Evolutionary conservation across 2,329 filamentous ascomycete species (phyloP).

Genomic region (Monilinia polystroma): DNA sequence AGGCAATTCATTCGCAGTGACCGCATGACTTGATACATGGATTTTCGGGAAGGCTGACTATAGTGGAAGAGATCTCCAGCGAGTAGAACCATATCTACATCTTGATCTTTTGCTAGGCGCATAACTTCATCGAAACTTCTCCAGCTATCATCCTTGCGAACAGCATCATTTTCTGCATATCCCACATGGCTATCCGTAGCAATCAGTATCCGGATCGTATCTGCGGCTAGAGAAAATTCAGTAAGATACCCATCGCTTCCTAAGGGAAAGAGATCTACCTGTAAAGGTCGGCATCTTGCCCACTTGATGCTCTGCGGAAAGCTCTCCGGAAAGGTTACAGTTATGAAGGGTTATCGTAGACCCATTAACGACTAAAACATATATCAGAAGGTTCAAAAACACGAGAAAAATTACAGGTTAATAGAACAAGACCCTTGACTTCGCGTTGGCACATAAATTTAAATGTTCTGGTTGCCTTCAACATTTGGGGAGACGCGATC

Average conservation of each 20-base stretch:
- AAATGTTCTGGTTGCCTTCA: slow-evolving; percentile 17
- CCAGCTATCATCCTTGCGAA: slow-evolving; percentile 97
- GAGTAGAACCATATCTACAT: slow-evolving; percentile 95
- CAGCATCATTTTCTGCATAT: slow-evolving; percentile 87
- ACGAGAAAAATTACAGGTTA: background rate
- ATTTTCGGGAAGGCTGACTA: slow-evolving; percentile 93
- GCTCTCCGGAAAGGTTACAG: background rate
- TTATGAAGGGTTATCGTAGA: background rate
- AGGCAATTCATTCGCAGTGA: slow-evolving; percentile 90
- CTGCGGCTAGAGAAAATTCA: slow-evolving; percentile 46
- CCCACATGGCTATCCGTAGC: slow-evolving; percentile 98
- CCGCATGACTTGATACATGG: slow-evolving; percentile 97
- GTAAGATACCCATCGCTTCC: background rate
- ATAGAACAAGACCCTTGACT: background rate
- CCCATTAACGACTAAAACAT: background rate
- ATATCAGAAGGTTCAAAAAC: background rate
- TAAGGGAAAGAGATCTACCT: slow-evolving; percentile 24
- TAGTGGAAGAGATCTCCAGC: slow-evolving; percentile 97
- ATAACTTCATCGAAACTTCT: slow-evolving; percentile 94
- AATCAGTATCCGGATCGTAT: slow-evolving; percentile 92
- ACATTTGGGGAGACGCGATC: slow-evolving; percentile 30
- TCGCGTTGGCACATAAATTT: background rate
- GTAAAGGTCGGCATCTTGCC: slow-evolving; percentile 35
- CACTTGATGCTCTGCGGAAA: background rate
- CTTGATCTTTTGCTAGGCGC: slow-evolving; percentile 77